phyloP scores from a whole-genome alignment of 805 yeast genomes.

The Hyphopichia homilentoma region DNA sequence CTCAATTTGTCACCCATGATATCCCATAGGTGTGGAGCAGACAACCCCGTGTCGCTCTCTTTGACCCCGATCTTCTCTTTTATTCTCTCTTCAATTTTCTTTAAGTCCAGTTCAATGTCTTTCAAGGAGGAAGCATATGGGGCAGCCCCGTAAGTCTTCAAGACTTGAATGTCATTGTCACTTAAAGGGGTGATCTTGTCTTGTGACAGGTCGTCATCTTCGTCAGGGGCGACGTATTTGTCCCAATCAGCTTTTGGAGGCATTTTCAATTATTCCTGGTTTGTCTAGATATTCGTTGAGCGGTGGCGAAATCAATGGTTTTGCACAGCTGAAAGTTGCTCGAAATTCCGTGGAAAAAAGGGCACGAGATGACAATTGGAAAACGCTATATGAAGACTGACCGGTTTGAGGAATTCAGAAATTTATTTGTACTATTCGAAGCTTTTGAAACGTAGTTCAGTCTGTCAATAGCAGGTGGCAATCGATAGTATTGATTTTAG shows the following conservation, averaged over 20 bases:
- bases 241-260: conserved; percentile 99
- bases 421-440: no score
- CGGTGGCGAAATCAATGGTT: no score
- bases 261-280: conserved; percentile 50
- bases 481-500: no score
- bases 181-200: conserved; percentile 81
- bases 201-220: conserved; percentile 57
- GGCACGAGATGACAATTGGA: no score
- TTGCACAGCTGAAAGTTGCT: not conserved
- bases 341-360: no score
- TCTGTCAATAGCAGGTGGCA: no score
- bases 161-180: conserved; percentile 96
- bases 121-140: conserved; percentile 86
- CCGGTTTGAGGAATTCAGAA: no score
- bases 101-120: conserved; percentile 80
- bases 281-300: no score
- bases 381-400: no score
- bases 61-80: conserved; percentile 92
- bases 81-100: conserved; percentile 77
- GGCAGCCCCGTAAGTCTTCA: conserved; percentile 96
- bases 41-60: conserved; percentile 96
- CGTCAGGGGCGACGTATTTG: conserved; percentile 86
- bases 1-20: conserved; percentile 93
- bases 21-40: conserved; percentile 97
- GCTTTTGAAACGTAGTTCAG: no score